These are phyloP conservation scores for Fusarium chaquense DNA, from an alignment of 2,329 filamentous ascomycete species.

Conservation along the genomic window DNA sequence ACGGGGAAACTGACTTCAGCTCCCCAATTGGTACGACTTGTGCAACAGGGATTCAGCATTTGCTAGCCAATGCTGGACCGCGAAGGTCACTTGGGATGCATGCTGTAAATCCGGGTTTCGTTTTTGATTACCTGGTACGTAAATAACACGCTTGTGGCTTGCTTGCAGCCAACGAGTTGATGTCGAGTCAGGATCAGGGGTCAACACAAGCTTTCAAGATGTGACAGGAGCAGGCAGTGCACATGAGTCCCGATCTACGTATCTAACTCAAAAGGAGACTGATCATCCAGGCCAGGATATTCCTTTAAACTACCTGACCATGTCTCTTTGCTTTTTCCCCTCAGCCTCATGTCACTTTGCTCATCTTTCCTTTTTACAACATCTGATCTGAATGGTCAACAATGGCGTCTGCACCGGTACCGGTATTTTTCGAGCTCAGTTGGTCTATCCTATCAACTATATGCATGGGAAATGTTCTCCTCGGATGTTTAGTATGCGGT, in stretches of 20 bases:
- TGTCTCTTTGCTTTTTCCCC: slow-evolving; percentile 19
- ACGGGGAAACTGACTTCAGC: background rate
- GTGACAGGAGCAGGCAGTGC: background rate
- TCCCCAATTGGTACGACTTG: background rate
- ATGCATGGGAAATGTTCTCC: slow-evolving; percentile 54
- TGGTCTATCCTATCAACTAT: slow-evolving; percentile 59
- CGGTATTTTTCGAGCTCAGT: slow-evolving; percentile 55
- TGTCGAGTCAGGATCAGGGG: background rate
- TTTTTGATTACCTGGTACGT: slow-evolving; percentile 1
- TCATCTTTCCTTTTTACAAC: background rate
- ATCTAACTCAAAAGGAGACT: slow-evolving; percentile 12
- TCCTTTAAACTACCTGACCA: background rate
- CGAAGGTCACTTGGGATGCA: background rate
- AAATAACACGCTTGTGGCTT: background rate
- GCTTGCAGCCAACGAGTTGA: background rate
- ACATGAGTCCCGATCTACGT: background rate
- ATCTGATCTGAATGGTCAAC: background rate
- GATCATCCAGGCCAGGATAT: slow-evolving; percentile 7
- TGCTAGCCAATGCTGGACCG: background rate
- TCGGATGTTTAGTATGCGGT: slow-evolving; percentile 54
- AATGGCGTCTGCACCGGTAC: slow-evolving; percentile 19
- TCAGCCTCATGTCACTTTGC: background rate
- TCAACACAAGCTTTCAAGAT: slow-evolving; percentile 1
- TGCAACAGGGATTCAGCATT: background rate
- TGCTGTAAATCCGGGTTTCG: background rate